These are phyloP conservation scores for Claviceps monticola DNA, from an alignment of 2,329 filamentous ascomycete genomes.

Conservation along the genomic window DNA sequence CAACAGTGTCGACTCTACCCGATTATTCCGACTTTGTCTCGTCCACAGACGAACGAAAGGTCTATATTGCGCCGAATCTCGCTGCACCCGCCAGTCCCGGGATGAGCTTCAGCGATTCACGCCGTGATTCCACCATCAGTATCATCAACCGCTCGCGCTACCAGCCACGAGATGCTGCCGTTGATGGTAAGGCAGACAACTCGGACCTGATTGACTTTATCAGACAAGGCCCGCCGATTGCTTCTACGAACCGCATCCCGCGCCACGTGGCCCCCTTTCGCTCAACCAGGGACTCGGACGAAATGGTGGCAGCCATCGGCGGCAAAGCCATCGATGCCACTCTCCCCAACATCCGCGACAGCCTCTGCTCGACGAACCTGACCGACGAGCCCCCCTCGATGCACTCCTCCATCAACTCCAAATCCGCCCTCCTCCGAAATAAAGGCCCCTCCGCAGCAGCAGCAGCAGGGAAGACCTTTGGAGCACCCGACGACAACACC, in stretches of 20 bases:
- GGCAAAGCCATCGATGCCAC: slow-evolving; percentile 43
- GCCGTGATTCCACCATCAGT: slow-evolving; percentile 23
- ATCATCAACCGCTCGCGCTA: slow-evolving; percentile 36
- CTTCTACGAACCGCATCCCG: slow-evolving; percentile 53
- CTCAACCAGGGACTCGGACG: slow-evolving; percentile 74
- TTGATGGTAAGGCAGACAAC: slow-evolving; percentile 50
- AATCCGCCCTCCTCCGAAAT: slow-evolving; percentile 49
- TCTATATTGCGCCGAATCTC: slow-evolving; percentile 22
- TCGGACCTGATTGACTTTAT: slow-evolving; percentile 94
- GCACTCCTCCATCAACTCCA: slow-evolving; percentile 60
- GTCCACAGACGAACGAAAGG: slow-evolving; percentile 45
- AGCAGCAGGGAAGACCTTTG: slow-evolving; percentile 24
- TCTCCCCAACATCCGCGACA: slow-evolving; percentile 42
- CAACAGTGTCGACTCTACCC: slow-evolving; percentile 57
- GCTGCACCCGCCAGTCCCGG: slow-evolving; percentile 16
- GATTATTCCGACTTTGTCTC: slow-evolving; percentile 84
- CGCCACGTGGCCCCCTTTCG: slow-evolving; percentile 75
- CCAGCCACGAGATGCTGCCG: slow-evolving; percentile 57
- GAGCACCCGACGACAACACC: slow-evolving; percentile 38
- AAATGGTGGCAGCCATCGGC: slow-evolving; percentile 42
- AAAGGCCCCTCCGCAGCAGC: slow-evolving; percentile 16
- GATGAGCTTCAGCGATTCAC: slow-evolving; percentile 23
- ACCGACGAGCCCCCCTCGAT: slow-evolving; percentile 40
- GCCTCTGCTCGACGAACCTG: slow-evolving; percentile 40
- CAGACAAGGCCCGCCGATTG: slow-evolving; percentile 61